Evolutionary conservation across 108 stramenopile genomes (phyloP).

Genomic region (Conticribra guillardii): DNA sequence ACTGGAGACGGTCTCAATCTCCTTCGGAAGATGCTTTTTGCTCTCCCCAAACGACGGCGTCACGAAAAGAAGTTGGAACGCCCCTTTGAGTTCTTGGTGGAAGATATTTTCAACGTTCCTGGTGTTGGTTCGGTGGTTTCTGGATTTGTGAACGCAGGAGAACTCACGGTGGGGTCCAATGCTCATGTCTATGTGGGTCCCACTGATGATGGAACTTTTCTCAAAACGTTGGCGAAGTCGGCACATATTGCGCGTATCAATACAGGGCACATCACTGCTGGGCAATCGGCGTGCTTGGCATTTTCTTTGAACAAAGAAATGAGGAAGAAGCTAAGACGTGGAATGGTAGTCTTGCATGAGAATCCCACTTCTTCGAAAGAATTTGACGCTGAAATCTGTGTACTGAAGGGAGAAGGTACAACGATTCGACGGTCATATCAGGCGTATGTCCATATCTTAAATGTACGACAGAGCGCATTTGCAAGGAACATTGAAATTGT

Average conservation of each 20-base stretch:
- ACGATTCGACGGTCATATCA: constrained; percentile 85
- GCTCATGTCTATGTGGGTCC: constrained; percentile 86
- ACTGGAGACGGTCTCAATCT: constrained; percentile 95
- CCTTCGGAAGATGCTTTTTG: constrained; percentile 89
- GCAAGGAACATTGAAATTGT: constrained; percentile 82
- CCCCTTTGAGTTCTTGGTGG: constrained; percentile 83
- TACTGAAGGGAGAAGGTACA: constrained; percentile 85
- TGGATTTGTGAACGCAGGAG: constrained; percentile 87
- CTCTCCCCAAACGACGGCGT: constrained; percentile 81
- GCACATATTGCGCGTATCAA: constrained; percentile 87
- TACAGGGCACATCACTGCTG: constrained; percentile 76
- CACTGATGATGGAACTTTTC: constrained; percentile 79
- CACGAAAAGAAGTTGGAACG: constrained; percentile 85
- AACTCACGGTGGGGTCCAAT: constrained; percentile 67
- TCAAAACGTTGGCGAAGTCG: constrained; percentile 84
- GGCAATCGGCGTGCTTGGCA: constrained; percentile 84
- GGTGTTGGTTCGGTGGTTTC: constrained; percentile 83
- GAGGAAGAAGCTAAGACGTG: constrained; percentile 78
- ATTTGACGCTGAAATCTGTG: constrained; percentile 92
- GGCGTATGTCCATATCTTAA: constrained; percentile 86
- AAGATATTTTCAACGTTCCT: constrained; percentile 88
- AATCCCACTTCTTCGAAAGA: constrained; percentile 75
- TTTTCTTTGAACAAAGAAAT: constrained; percentile 79
- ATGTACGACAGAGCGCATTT: constrained; percentile 85
- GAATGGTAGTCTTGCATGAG: constrained; percentile 82